Evolutionary conservation across 345 rosid species (phyloP), one percentile per base, ranked within the genome.

Genomic region (Camelina laxa): DNA sequence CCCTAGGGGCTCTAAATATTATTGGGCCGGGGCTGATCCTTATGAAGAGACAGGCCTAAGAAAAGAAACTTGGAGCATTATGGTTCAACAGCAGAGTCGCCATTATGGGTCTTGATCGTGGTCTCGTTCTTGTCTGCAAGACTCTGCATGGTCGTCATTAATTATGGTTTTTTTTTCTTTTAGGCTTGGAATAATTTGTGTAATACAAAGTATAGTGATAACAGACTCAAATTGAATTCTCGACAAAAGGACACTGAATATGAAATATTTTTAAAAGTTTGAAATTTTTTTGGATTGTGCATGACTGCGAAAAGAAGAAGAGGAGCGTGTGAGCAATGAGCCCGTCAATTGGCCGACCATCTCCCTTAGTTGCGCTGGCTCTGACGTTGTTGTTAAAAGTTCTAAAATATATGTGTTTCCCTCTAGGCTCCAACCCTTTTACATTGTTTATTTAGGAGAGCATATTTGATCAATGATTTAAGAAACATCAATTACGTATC

Each of bases 251-350:
- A 16, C 53, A 16, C 3, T 16, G 20, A 54, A 13, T 24, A 14
- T 6, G 38, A 55, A 27, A 27, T 21, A 51, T 10, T 5, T 21
- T n/a, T 2, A 47, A 30, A 30, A 56, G 39, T 30, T 56, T 58
- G 41, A 31, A 57, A 15, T 30, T 4, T 15, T 16, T 59, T 60
- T 60, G 30, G 65, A 60, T 7, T 36, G 65, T 60, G 27, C 27
- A 24, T 3, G 65, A 38, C 15, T 38, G 64, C 5, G 9, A 10
- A 36, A 60, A 36, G 2, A 21, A 19, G 8, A 36, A 38, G 65
- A 60, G 48, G 64, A 38, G 48, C 65, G 31, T 38, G 30, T 38
- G n/a, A 7, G 39, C 60, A 13, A 56, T 21, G 35, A 20, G 33
- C 12, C 48, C 17, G 20, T 15, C 50, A 11, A 11, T 44, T 20